These are phyloP conservation scores for Cryptosporidium sp. DNA, from an alignment of 169 alveolate species.

Conservation along the genomic window DNA sequence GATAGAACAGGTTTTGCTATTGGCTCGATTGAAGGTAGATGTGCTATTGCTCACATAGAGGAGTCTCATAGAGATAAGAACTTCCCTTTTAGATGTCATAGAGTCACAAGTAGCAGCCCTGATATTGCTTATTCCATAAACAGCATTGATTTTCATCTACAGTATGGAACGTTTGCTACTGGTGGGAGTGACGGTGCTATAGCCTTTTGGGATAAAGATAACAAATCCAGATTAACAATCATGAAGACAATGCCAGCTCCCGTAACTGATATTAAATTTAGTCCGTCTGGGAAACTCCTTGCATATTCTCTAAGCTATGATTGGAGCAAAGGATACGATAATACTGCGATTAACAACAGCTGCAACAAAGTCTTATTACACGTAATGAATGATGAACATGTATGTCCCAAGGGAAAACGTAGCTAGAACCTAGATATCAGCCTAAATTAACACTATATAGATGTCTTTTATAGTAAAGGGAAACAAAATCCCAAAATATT, in stretches of 20 bases:
- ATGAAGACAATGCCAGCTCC: constrained; percentile 86
- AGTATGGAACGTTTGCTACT: constrained; percentile 91
- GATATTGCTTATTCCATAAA: constrained; percentile 89
- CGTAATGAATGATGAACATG: constrained; percentile 70
- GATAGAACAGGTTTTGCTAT: constrained; percentile 92
- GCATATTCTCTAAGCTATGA: constrained; percentile 89
- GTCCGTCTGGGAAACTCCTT: constrained; percentile 84
- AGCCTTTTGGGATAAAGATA: constrained; percentile 92
- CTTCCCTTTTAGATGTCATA: constrained; percentile 93
- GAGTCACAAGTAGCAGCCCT: constrained; percentile 90
- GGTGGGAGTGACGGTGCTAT: constrained; percentile 94
- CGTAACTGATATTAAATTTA: constrained; percentile 86
- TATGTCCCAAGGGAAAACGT: constrained; percentile 71
- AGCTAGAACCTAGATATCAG: constrained; percentile 4
- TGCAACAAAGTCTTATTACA: constrained; percentile 65
- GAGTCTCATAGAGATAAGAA: constrained; percentile 84
- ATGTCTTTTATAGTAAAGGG: too few relatives aligned
- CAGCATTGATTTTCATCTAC: constrained; percentile 89
- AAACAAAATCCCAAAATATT: too few relatives aligned
- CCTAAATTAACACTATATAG: not conserved
- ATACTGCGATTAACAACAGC: constrained; percentile 60
- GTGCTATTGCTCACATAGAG: constrained; percentile 91
- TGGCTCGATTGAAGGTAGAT: constrained; percentile 94
- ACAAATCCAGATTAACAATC: constrained; percentile 87
- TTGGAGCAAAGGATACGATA: constrained; percentile 85